Evolutionary conservation across 345 rosid species (phyloP), one percentile per base, ranked within the genome.

Genomic region (Turnera subulata): DNA sequence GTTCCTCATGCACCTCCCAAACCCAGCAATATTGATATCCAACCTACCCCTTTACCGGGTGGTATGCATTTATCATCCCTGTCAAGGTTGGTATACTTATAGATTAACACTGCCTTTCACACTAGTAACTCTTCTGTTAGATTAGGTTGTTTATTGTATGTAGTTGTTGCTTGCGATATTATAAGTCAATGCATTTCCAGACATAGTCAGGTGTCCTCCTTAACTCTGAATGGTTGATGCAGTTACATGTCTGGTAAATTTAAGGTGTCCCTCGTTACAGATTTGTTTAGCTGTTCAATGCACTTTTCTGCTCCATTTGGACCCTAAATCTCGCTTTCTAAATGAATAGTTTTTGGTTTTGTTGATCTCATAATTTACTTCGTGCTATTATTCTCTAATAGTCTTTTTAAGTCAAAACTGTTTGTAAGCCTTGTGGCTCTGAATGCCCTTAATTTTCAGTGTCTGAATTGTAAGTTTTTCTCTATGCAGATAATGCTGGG

Each of bases 401-500:
- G n/a, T n/a, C n/a, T n/a, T n/a, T n/a, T n/a, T n/a, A n/a, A n/a
- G n/a, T n/a, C n/a, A n/a, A n/a, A n/a, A n/a, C n/a, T n/a, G n/a
- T n/a, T n/a, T n/a, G n/a, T n/a, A n/a, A n/a, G n/a, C n/a, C n/a
- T n/a, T n/a, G n/a, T n/a, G n/a, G n/a, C n/a, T n/a, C n/a, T n/a
- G n/a, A n/a, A n/a, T n/a, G n/a, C n/a, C n/a, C 8, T 54, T 14
- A 37, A 29, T 6, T 26, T 37, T 18, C 38, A 16, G 5, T 16
- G 44, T 26, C 38, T 67, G 11, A 63, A 50, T 50, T 40, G 0
- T 6, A 64, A 38, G 8, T 35, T 15, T 3, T 15, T 59, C 15
- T 19, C 6, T 4, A 11, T 77, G 62, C 82, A 91, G 98, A 91
- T 72, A 91, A 91, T 75, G 96, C 98, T 1, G 98, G 98, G 38